A percentile compares a stretch with the other conserved stretches of the same genome.
Conservation (phyloP, 306 rosid genomes). For the Datisca glomerata region DNA sequence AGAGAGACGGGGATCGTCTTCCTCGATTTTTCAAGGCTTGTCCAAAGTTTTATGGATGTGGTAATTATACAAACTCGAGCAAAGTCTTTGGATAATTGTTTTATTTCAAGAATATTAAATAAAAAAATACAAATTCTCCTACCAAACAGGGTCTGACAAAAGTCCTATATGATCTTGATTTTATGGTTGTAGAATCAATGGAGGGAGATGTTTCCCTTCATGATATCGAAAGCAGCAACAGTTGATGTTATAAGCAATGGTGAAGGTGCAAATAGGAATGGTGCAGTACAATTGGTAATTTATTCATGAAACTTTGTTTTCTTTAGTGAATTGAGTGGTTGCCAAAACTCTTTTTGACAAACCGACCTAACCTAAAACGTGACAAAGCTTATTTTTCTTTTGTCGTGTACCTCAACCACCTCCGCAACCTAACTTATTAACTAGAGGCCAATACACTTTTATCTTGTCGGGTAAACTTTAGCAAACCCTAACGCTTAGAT, state of each 20-base stretch:
- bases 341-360: too few relatives aligned
- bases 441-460: too few relatives aligned
- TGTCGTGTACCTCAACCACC: too few relatives aligned
- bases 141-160: too few relatives aligned
- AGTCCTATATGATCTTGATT: neutral
- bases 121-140: too few relatives aligned
- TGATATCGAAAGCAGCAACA: slow-evolving; percentile 81
- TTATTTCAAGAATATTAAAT: too few relatives aligned
- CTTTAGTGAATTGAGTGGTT: neutral
- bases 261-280: slow-evolving; percentile 57
- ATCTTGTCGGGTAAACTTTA: too few relatives aligned
- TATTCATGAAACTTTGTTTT: neutral
- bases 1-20: slow-evolving; percentile 70
- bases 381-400: too few relatives aligned
- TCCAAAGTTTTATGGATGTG: slow-evolving; percentile 77
- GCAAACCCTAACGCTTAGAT: too few relatives aligned
- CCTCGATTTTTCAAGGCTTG: slow-evolving; percentile 58
- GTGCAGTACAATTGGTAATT: slow-evolving; percentile 81
- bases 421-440: too few relatives aligned
- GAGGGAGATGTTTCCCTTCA: slow-evolving; percentile 95
- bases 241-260: slow-evolving; percentile 76
- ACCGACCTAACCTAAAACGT: too few relatives aligned
- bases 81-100: neutral
- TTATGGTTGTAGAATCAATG: slow-evolving; percentile 56
- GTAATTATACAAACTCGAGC: slow-evolving; percentile 19